Percentiles rank a stretch among this genome's conserved stretches.
These are phyloP conservation scores for Parasarocladium wereldwijsianum DNA, from an alignment of 2,329 filamentous ascomycete genomes.

Conservation along the genomic window DNA sequence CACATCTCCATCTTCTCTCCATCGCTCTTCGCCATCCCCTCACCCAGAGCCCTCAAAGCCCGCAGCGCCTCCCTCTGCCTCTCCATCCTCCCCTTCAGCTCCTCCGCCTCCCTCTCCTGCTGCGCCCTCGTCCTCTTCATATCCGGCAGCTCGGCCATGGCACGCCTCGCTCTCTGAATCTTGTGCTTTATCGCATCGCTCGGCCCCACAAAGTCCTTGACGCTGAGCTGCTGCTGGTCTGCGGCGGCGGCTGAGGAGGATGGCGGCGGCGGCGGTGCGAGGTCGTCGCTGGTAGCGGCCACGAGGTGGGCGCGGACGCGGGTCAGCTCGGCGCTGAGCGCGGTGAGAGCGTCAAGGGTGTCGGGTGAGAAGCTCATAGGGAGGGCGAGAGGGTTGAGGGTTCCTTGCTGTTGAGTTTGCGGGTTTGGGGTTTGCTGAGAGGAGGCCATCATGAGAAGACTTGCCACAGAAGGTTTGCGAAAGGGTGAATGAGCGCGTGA, in stretches of 20 bases:
- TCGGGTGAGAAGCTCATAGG: conserved; percentile 61
- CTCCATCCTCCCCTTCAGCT: conserved; percentile 48
- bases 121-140: conserved; percentile 51
- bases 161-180: conserved; percentile 60
- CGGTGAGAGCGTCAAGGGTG: conserved; percentile 72
- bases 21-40: neutral
- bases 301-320: conserved; percentile 45
- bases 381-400: conserved; percentile 34
- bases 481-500: too few species aligned
- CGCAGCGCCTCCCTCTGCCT: conserved; percentile 45
- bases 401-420: too few species aligned
- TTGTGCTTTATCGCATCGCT: conserved; percentile 71
- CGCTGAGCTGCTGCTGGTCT: conserved; percentile 23
- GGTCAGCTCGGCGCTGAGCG: conserved; percentile 63
- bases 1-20: conserved; percentile 27
- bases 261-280: conserved; percentile 23
- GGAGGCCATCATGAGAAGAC: too few species aligned
- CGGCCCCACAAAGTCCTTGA: conserved; percentile 67
- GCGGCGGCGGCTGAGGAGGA: too few species aligned
- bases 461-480: too few species aligned
- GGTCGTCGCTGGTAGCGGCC: conserved; percentile 20
- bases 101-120: conserved; percentile 55
- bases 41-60: conserved; percentile 27
- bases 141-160: conserved; percentile 53
- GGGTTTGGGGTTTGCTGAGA: too few species aligned